These are phyloP conservation scores for Apiotrichum domesticum DNA, from an alignment of 1,284 basidiomycete species.

Conservation along the genomic window DNA sequence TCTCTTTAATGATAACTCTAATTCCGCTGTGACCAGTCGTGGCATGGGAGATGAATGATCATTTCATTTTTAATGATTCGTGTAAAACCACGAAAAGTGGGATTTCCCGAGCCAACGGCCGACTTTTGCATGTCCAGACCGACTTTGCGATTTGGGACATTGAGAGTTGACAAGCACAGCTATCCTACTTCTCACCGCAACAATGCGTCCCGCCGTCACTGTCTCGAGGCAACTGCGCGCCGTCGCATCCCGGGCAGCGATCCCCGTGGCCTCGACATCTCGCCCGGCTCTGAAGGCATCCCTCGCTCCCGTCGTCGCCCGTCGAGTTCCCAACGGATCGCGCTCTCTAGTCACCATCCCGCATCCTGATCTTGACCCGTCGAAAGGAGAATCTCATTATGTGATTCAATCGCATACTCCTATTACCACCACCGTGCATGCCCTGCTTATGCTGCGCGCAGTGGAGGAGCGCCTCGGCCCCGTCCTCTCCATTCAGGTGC, in stretches of 20 bases:
- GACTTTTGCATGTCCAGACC: too few species aligned
- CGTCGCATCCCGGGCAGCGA: neutral
- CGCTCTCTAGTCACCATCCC: conserved; percentile 20
- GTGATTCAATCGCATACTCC: conserved; percentile 16
- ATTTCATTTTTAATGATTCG: too few species aligned
- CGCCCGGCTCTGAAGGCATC: neutral
- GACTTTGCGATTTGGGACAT: neutral
- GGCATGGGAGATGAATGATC: too few species aligned
- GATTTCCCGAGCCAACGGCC: too few species aligned
- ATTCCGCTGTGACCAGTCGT: too few species aligned
- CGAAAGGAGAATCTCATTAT: conserved; percentile 19
- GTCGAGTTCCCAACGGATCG: neutral
- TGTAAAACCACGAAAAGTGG: too few species aligned
- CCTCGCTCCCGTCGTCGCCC: neutral
- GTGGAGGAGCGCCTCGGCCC: conserved; percentile 29
- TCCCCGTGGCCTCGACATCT: neutral
- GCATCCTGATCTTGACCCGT: conserved; percentile 20
- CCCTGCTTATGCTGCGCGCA: conserved; percentile 26
- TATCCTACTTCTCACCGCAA: neutral
- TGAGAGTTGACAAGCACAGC: too few species aligned
- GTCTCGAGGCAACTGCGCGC: conserved; percentile 1
- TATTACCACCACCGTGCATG: conserved; percentile 21
- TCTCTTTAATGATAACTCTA: too few species aligned
- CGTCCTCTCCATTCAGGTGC: conserved; percentile 19
- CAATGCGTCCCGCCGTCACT: neutral